phyloP scores from a whole-genome alignment of 2,329 filamentous ascomycete species.

The Colletotrichum sp. region DNA sequence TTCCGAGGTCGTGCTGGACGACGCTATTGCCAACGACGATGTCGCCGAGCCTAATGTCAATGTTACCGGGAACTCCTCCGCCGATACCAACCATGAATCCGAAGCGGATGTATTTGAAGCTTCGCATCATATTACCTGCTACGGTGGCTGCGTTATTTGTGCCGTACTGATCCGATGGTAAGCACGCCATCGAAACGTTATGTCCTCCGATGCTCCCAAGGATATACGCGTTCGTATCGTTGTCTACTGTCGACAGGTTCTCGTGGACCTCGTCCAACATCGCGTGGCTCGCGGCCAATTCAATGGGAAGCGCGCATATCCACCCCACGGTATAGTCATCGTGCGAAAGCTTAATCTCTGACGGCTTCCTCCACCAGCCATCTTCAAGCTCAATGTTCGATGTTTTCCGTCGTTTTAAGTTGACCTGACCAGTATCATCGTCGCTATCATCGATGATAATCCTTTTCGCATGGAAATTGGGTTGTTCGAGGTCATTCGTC shows the following conservation, averaged over 20 bases:
- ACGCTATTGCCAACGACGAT: conserved; percentile 29
- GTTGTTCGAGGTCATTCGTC: too few species aligned
- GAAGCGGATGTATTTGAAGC: conserved; percentile 1
- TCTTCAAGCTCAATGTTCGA: too few species aligned
- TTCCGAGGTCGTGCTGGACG: conserved; percentile 31
- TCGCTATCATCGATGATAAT: too few species aligned
- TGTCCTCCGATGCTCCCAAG: conserved; percentile 25
- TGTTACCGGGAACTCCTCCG: conserved; percentile 22
- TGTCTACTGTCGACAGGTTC: background rate
- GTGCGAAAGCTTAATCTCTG: background rate
- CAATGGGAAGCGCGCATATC: conserved; percentile 22
- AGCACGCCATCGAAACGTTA: conserved; percentile 31
- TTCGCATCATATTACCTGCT: conserved; percentile 8
- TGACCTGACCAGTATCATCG: too few species aligned
- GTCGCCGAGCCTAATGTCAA: conserved; percentile 29
- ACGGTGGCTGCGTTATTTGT: conserved; percentile 27
- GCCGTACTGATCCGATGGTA: conserved; percentile 25
- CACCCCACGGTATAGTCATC: conserved; percentile 17
- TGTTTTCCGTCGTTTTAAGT: background rate
- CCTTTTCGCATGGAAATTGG: background rate
- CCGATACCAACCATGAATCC: conserved; percentile 30
- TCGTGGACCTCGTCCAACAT: conserved; percentile 21
- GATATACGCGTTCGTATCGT: conserved; percentile 28
- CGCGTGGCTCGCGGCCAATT: conserved; percentile 14
- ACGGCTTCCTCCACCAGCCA: background rate